Conservation (phyloP, 73 alveolate genomes). For the Paraurostyla sp. region DNA sequence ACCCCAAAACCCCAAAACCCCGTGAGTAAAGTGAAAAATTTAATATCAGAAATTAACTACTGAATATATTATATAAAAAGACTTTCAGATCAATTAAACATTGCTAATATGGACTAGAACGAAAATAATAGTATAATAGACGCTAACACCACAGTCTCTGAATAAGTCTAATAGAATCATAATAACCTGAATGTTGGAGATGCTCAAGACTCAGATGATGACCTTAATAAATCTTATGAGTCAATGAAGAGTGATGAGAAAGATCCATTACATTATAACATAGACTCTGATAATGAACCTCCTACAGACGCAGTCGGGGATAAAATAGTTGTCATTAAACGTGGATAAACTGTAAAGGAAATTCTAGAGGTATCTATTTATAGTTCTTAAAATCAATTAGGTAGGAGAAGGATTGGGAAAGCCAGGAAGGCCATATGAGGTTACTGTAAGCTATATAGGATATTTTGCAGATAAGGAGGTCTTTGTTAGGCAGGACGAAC, state of each 20-base stretch:
- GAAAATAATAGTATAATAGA: too few relatives aligned
- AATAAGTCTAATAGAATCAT: too few relatives aligned
- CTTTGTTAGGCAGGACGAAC: conserved; percentile 7
- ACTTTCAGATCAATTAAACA: too few relatives aligned
- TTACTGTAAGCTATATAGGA: conserved; percentile 23
- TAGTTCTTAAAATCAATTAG: not conserved
- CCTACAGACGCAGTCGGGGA: conserved; percentile 76
- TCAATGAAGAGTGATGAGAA: conserved; percentile 54
- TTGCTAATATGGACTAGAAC: too few relatives aligned
- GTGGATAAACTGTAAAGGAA: conserved; percentile 61
- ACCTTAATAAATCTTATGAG: conserved; percentile 48
- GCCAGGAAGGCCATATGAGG: conserved; percentile 77
- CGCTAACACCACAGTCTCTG: too few relatives aligned
- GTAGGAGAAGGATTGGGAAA: conserved; percentile 73
- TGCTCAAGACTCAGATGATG: not conserved
- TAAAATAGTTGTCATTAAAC: conserved; percentile 35
- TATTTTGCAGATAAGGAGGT: conserved; percentile 36
- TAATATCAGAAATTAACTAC: too few relatives aligned
- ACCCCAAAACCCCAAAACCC: too few relatives aligned
- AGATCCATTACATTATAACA: conserved; percentile 66
- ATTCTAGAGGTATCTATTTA: conserved; percentile 56
- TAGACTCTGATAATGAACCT: conserved; percentile 75
- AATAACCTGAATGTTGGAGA: too few relatives aligned
- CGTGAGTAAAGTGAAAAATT: too few relatives aligned
- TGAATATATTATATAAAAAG: too few relatives aligned